Evolutionary conservation across 2,329 filamentous ascomycete species (phyloP).

Genomic region (Diplodia sapinea): DNA sequence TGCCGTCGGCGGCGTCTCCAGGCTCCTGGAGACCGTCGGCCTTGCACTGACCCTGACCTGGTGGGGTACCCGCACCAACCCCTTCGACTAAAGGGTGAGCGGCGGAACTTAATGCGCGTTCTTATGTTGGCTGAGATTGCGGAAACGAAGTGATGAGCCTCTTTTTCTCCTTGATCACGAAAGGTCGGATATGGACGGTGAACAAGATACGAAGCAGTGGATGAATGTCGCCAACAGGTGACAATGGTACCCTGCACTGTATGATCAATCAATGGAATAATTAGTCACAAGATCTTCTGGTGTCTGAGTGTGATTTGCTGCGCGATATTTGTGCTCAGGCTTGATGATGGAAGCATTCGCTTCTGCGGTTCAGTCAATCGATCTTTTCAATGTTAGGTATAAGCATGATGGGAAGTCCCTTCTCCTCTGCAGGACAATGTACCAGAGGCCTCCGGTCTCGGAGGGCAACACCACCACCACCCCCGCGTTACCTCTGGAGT

Average conservation of each 20-base stretch:
- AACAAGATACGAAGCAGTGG: conserved; percentile 15
- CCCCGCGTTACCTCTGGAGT: too few relatives aligned
- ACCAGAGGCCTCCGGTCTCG: too few relatives aligned
- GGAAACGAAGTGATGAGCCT: neutral
- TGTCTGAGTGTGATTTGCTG: neutral
- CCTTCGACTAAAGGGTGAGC: conserved; percentile 70
- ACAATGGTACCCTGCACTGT: conserved; percentile 3
- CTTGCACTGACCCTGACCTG: conserved; percentile 91
- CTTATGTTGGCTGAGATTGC: neutral
- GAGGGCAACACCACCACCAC: too few relatives aligned
- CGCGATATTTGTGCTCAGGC: too few relatives aligned
- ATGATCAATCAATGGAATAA: conserved; percentile 11
- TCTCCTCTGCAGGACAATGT: too few relatives aligned
- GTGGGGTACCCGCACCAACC: conserved; percentile 96
- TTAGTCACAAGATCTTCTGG: neutral
- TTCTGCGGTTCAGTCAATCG: too few relatives aligned
- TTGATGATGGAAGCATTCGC: too few relatives aligned
- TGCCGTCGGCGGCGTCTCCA: conserved; percentile 80
- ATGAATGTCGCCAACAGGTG: neutral
- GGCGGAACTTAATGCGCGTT: neutral
- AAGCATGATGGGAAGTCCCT: too few relatives aligned
- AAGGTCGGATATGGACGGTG: neutral
- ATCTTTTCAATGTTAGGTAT: too few relatives aligned
- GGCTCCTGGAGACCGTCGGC: conserved; percentile 90
- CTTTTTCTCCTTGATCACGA: neutral